phyloP scores from a whole-genome alignment of 163 green algal genomes.

The Trebouxia gelatinosa region DNA sequence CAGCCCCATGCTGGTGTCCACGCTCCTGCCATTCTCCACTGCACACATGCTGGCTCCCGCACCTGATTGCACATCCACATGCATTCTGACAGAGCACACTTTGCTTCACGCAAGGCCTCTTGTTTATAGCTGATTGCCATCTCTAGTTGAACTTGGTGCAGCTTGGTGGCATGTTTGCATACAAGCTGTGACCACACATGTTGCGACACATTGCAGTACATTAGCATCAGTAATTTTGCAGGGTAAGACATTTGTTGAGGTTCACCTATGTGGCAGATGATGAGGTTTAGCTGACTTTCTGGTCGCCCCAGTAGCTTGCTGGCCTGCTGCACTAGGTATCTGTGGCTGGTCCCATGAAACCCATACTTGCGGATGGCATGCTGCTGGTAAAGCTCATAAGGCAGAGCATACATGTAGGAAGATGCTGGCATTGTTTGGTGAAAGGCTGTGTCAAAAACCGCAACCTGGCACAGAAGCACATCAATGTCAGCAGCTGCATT shows the following conservation, averaged over 20 bases:
- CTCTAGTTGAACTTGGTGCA: too few species aligned
- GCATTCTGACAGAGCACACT: too few species aligned
- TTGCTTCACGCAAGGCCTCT: too few species aligned
- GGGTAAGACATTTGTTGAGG: neutral
- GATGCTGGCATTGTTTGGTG: slow-evolving; percentile 80
- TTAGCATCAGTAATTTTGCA: neutral
- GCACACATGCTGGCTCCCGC: slow-evolving; percentile 69
- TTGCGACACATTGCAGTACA: neutral
- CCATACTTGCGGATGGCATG: slow-evolving; percentile 74
- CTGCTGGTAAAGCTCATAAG: slow-evolving; percentile 63
- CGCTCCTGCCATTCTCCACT: slow-evolving; percentile 61
- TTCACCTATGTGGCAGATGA: slow-evolving; percentile 83
- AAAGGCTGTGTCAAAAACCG: slow-evolving; percentile 94
- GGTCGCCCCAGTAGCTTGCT: slow-evolving; percentile 61
- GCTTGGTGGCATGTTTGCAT: neutral
- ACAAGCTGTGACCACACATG: neutral
- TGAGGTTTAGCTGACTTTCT: slow-evolving; percentile 66
- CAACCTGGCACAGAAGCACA: slow-evolving; percentile 65
- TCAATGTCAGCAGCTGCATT: too few species aligned
- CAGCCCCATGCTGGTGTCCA: slow-evolving; percentile 94
- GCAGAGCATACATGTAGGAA: slow-evolving; percentile 85
- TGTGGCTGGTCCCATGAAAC: slow-evolving; percentile 83
- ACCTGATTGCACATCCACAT: slow-evolving; percentile 36
- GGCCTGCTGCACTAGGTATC: slow-evolving; percentile 57
- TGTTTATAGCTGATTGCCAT: too few species aligned